Conservation (phyloP, 768 basidiomycete species). For the Tricholomella constricta region DNA sequence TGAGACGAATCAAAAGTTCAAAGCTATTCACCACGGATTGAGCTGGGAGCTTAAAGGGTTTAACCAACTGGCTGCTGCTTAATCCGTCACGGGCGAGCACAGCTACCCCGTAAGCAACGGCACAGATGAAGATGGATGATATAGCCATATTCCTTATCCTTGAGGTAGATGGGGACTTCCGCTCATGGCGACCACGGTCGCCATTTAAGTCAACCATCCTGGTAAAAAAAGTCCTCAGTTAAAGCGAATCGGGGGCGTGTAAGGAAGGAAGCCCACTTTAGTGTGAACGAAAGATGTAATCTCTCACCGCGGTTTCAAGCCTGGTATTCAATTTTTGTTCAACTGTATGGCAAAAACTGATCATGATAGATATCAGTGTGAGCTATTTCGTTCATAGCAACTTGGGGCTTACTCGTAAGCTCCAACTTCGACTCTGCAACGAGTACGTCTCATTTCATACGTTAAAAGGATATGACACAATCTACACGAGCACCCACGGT, state of each 20-base stretch:
- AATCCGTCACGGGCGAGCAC: slow-evolving; percentile 1
- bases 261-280: neutral
- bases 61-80: neutral
- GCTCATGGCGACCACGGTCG: neutral
- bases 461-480: no score
- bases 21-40: slow-evolving; percentile 32
- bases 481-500: no score
- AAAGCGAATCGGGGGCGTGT: neutral
- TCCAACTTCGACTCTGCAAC: no score
- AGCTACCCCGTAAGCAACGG: slow-evolving; percentile 6
- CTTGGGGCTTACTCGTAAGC: no score
- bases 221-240: slow-evolving; percentile 2
- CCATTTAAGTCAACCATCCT: slow-evolving; percentile 9
- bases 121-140: slow-evolving; percentile 1
- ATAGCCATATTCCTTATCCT: neutral
- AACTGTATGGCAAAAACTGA: no score
- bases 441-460: no score
- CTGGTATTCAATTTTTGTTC: no score
- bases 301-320: neutral
- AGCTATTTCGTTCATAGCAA: no score
- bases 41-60: slow-evolving; percentile 23
- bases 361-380: no score
- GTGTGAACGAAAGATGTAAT: no score
- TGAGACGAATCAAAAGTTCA: neutral
- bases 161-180: neutral